These are phyloP conservation scores for Yarrowia galli DNA, from an alignment of 1,139 yeast genomes.

Conservation along the genomic window DNA sequence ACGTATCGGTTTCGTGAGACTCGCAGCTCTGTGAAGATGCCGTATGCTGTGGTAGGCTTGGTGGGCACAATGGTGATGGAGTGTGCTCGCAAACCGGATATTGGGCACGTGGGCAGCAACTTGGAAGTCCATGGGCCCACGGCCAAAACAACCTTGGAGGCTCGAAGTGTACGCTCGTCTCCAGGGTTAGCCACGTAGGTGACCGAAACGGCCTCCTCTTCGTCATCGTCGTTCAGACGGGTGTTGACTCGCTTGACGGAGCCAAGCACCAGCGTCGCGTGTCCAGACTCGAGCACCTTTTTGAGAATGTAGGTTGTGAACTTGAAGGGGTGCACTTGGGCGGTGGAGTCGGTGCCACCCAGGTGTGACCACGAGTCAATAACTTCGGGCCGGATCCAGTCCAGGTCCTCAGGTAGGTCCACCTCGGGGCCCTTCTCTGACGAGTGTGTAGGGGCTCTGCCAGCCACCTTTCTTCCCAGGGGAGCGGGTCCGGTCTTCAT, in stretches of 20 bases:
- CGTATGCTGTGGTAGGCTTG: conserved; percentile 79
- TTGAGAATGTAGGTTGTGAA: conserved; percentile 82
- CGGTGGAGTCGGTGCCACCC: conserved; percentile 89
- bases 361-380: conserved; percentile 78
- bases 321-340: conserved; percentile 95
- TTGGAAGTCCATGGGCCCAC: conserved; percentile 98
- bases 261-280: conserved; percentile 84
- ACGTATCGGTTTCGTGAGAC: conserved; percentile 69
- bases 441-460: conserved; percentile 37
- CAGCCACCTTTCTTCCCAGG: conserved; percentile 38
- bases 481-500: conserved; percentile 40
- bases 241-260: conserved; percentile 65
- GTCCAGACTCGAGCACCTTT: conserved; percentile 82
- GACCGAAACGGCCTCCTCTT: conserved; percentile 44
- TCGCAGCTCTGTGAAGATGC: conserved; percentile 89
- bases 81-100: conserved; percentile 91
- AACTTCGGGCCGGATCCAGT: conserved; percentile 77
- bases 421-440: conserved; percentile 39
- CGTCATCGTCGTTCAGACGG: conserved; percentile 41
- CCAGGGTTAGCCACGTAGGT: conserved; percentile 48
- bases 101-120: conserved; percentile 88
- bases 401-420: conserved; percentile 70
- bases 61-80: conserved; percentile 90
- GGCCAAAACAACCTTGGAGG: conserved; percentile 80
- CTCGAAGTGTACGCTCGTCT: conserved; percentile 52